A percentile compares a stretch with the other conserved stretches of the same genome.
Evolutionary conservation across 2,329 filamentous ascomycete species (phyloP).

Genomic region (Polytolypa hystricis): DNA sequence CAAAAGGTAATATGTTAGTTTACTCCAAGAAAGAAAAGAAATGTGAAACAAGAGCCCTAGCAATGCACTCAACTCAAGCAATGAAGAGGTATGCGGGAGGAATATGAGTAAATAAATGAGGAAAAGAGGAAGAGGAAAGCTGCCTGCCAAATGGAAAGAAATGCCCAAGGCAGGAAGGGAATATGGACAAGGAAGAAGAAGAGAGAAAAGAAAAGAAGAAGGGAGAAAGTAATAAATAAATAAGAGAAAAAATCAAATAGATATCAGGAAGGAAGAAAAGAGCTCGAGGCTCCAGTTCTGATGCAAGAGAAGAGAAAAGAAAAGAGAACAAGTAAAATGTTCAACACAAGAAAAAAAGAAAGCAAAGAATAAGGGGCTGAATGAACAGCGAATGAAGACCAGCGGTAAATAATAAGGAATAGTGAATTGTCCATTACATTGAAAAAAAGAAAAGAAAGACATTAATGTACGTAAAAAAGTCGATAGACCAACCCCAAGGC

Average conservation of each 20-base stretch:
- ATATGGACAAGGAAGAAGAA: slow-evolving; percentile 1
- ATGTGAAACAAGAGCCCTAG: too few relatives aligned
- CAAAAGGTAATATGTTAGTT: too few relatives aligned
- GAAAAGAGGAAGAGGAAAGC: too few relatives aligned
- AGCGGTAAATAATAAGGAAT: not conserved
- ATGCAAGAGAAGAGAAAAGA: not conserved
- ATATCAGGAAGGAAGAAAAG: not conserved
- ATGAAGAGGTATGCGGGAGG: too few relatives aligned
- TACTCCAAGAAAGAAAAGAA: too few relatives aligned
- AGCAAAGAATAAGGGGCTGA: not conserved
- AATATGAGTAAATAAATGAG: too few relatives aligned
- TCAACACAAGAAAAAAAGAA: too few relatives aligned
- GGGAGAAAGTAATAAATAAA: not conserved
- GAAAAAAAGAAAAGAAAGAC: not conserved
- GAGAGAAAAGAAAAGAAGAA: not conserved
- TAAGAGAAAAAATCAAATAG: not conserved
- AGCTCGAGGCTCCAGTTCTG: not conserved
- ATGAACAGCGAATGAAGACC: not conserved
- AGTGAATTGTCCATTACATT: not conserved
- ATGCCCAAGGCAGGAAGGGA: too few relatives aligned
- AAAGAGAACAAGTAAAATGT: not conserved
- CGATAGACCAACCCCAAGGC: not conserved
- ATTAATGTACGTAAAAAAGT: not conserved
- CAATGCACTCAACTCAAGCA: too few relatives aligned
- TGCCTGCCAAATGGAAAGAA: too few relatives aligned